Evolutionary conservation across 495 filamentous ascomycete species (phyloP), one percentile per base, ranked within the genome.

Genomic region (Neurospora sp.): DNA sequence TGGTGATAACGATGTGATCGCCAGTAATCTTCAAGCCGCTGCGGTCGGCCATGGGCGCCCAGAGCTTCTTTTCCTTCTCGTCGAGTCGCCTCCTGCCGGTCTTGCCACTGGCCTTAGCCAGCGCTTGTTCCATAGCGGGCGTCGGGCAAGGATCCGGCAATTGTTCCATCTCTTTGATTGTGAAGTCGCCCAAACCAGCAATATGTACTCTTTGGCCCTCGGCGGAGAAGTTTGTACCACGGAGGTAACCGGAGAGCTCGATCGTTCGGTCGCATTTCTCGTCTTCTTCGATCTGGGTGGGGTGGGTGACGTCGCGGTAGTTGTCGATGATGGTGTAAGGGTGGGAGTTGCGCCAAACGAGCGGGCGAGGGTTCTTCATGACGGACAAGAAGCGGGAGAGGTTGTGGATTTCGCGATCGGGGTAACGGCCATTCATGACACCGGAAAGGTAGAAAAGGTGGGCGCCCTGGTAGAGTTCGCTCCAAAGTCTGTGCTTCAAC

Each of bases 11-110:
- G 73, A 89, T 87, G 27, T 87, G 85, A 73, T 88, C 86, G 59
- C 87, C 87, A 27, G 88, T 87, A 73, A 89, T 87, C 59, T 88
- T 89, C 35, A 99, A 90, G 76, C 96, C 96, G 75, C 94, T 95
- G 40, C 97, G 93, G 84, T 99, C 96, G 70, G 93, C 96, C 94
- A 99, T 98, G 18, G 96, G 96, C 16, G 96, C 96, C 83, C 96
- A 96, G 5, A 99, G 86, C 73, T 96, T 86, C 82, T 97, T 98
- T 78, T 98, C 94, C 80, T 97, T 98, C 79, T 99, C 96, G 40
- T 94, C 95, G 42, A 99, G 81, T 71, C 93, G 85, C 77, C 90
- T 89, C 73, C 93, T 85, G 14, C 88, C 88, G 4, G 87, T 86
- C 79, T 97, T 97, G 1, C 96, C 96, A 1, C 90, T 90, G 7